Evolutionary conservation across 169 alveolate species (phyloP).

Genomic region (Plasmodium inui): DNA sequence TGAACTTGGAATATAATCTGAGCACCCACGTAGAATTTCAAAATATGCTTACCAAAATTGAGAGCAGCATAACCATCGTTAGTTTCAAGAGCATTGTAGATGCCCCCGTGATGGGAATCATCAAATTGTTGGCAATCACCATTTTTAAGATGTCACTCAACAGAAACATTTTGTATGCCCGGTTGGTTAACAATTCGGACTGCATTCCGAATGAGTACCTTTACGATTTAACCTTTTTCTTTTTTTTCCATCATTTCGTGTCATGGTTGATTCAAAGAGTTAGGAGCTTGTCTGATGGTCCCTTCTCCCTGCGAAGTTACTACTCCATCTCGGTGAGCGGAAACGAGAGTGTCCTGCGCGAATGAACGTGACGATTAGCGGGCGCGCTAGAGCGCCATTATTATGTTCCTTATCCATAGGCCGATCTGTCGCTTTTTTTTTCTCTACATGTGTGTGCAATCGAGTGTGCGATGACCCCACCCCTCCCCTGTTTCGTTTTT

Average conservation of each 20-base stretch:
- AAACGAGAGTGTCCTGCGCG: not conserved
- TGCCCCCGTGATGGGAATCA: slow-evolving; percentile 13
- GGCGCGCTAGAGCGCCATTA: not conserved
- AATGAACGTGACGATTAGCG: not conserved
- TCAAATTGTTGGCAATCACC: slow-evolving; percentile 16
- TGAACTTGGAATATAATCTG: not conserved
- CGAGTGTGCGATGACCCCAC: not conserved
- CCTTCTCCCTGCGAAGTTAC: slow-evolving; percentile 20
- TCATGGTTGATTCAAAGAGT: slow-evolving; percentile 10
- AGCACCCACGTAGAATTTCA: slow-evolving; percentile 18
- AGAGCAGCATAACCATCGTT: slow-evolving; percentile 18
- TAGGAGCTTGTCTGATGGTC: not conserved
- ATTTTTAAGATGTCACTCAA: slow-evolving; percentile 33
- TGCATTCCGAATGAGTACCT: not conserved
- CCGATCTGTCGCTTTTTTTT: not conserved
- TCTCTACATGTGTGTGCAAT: not conserved
- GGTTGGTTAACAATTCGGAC: not conserved
- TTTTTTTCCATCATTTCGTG: slow-evolving; percentile 37
- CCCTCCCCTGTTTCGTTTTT: not conserved
- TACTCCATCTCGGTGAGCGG: slow-evolving; percentile 32
- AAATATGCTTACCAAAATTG: slow-evolving; percentile 27
- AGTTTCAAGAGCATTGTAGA: slow-evolving; percentile 9
- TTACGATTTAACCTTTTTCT: slow-evolving; percentile 22
- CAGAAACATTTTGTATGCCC: slow-evolving; percentile 17
- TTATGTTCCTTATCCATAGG: not conserved